These are phyloP conservation scores for Aspergillus olivimuriae DNA, from an alignment of 495 filamentous ascomycete genomes.

Conservation along the genomic window DNA sequence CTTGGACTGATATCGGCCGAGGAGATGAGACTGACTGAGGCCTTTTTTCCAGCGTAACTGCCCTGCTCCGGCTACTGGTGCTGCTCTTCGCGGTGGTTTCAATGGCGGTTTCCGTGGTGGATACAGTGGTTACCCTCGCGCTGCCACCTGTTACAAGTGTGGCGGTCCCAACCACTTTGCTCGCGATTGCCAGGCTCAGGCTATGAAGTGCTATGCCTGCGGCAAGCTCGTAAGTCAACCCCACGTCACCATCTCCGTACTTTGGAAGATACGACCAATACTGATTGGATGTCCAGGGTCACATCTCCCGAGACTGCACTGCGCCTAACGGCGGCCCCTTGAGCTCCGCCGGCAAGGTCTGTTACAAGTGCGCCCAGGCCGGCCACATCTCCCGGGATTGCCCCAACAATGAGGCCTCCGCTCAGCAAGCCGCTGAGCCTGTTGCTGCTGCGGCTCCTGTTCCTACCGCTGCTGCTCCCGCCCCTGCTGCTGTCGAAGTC, in stretches of 20 bases:
- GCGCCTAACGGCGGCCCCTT: constrained; percentile 94
- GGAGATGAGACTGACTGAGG: constrained; percentile 1
- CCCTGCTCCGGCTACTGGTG: constrained; percentile 59
- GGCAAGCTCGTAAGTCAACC: constrained; percentile 65
- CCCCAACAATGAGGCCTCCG: constrained; percentile 54
- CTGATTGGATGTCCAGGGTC: constrained; percentile 47
- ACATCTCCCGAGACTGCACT: constrained; percentile 97
- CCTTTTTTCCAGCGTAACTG: constrained; percentile 64
- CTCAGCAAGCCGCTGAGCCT: constrained; percentile 28
- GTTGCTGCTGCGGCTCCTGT: constrained; percentile 23
- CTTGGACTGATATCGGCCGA: not conserved
- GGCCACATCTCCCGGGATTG: constrained; percentile 97
- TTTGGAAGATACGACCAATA: not conserved
- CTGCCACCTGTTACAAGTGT: constrained; percentile 98
- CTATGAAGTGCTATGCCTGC: constrained; percentile 99
- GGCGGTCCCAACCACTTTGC: constrained; percentile 98
- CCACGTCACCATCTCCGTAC: not conserved
- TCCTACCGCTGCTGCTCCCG: constrained; percentile 27
- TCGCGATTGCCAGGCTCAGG: constrained; percentile 97
- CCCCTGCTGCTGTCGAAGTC: too few species aligned
- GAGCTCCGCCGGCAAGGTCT: constrained; percentile 94
- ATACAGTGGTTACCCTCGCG: constrained; percentile 60
- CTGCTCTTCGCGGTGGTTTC: constrained; percentile 62
- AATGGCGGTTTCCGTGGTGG: constrained; percentile 63
- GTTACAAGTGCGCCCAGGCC: constrained; percentile 93